These are phyloP conservation scores for Yamadazyma friedrichii DNA, from an alignment of 1,139 yeast species.

Conservation along the genomic window DNA sequence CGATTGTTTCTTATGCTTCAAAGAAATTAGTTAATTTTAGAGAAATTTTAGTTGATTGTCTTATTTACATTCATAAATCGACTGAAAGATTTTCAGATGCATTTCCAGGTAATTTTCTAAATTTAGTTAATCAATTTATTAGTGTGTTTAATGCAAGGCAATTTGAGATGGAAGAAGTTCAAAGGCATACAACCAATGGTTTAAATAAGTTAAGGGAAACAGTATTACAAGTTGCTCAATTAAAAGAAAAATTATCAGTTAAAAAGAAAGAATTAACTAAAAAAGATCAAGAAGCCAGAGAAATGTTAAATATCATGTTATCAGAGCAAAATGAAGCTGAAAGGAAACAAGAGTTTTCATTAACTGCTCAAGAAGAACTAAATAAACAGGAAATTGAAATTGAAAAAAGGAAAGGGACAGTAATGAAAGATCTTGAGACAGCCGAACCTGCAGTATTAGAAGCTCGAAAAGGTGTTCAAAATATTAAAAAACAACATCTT, in stretches of 20 bases:
- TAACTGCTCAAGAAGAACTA: slow-evolving; percentile 70
- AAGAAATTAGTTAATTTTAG: slow-evolving; percentile 26
- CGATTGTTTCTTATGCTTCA: slow-evolving; percentile 8
- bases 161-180: slow-evolving; percentile 57
- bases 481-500: slow-evolving; percentile 87
- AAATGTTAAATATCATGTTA: slow-evolving; percentile 75
- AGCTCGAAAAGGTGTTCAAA: slow-evolving; percentile 85
- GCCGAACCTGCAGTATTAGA: slow-evolving; percentile 86
- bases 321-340: slow-evolving; percentile 91
- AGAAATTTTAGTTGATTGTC: slow-evolving; percentile 46
- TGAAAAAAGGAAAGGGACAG: slow-evolving; percentile 51
- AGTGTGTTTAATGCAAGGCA: slow-evolving; percentile 43
- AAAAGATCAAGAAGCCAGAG: slow-evolving; percentile 70
- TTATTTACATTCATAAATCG: slow-evolving; percentile 46
- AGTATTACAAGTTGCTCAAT: slow-evolving; percentile 64
- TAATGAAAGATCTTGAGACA: slow-evolving; percentile 59
- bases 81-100: background rate
- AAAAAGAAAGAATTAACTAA: slow-evolving; percentile 49
- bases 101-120: slow-evolving; percentile 46
- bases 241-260: slow-evolving; percentile 52
- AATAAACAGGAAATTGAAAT: slow-evolving; percentile 67
- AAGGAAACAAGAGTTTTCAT: slow-evolving; percentile 81
- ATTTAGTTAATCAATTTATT: slow-evolving; percentile 50
- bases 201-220: slow-evolving; percentile 76
- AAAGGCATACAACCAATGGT: slow-evolving; percentile 73